Conservation (phyloP, 805 yeast species). For the Zygosaccharomyces gambellarensis region DNA sequence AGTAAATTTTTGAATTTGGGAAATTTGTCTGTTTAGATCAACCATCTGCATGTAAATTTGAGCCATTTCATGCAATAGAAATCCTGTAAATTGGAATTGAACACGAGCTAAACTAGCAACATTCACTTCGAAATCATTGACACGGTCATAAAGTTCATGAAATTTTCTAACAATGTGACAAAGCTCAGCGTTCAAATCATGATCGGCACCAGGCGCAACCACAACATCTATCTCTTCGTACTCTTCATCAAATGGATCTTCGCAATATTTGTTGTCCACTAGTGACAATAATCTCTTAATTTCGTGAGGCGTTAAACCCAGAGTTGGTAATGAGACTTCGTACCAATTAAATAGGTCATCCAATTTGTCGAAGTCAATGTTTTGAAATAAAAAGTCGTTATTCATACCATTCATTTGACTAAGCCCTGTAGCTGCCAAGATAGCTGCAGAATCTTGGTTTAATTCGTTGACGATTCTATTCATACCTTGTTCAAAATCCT, state of each 20-base stretch:
- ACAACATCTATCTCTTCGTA: conserved; percentile 28
- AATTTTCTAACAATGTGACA: conserved; percentile 31
- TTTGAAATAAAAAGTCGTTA: conserved; percentile 30
- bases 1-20: conserved; percentile 26
- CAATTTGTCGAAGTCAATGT: conserved; percentile 30
- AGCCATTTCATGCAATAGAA: conserved; percentile 34
- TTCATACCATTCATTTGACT: conserved; percentile 30
- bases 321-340: conserved; percentile 6
- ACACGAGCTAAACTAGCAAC: conserved; percentile 36
- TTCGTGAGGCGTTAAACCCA: conserved; percentile 20
- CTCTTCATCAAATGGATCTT: conserved; percentile 31
- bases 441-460: conserved; percentile 34
- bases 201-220: conserved; percentile 31
- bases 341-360: conserved; percentile 29
- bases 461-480: conserved; percentile 27
- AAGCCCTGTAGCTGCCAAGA: conserved; percentile 33
- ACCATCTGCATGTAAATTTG: conserved; percentile 31
- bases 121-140: conserved; percentile 35
- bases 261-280: conserved; percentile 31
- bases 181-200: conserved; percentile 29
- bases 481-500: conserved; percentile 28
- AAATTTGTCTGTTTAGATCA: conserved; percentile 30
- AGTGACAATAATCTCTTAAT: conserved; percentile 18
- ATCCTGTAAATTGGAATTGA: conserved; percentile 36
- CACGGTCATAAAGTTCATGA: conserved; percentile 31